Base-by-base conservation (phyloP, 805 yeast species). In the Myxozyma neotropica region DNA sequence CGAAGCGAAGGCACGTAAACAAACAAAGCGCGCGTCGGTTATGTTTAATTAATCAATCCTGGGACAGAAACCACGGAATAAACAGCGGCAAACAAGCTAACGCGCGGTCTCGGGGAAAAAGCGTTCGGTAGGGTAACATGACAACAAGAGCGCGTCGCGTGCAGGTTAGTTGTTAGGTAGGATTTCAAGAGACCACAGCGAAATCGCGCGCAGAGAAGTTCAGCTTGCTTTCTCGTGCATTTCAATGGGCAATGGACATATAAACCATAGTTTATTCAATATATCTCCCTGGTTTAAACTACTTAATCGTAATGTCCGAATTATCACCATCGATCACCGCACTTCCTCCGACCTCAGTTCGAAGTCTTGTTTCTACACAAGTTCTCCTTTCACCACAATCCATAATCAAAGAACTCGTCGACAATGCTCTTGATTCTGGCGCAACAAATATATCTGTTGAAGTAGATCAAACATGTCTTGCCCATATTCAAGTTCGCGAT, bases 401-500 rank as follows among this genome's bases (percentile, higher is more conserved):
- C 2, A 55, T 60, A 21, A 21, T 61, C 47, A 67, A 65, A 35
- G 69, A 67, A 27, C 61, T 67, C 7, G 54, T 67, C 27, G 69
- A 67, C 52, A 67, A 67, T 43, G 57, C 69, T 8, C 36, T 67
- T 21, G 69, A 67, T 33, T 69, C 69, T 4, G 53, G 58, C 6
- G 69, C 69, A 15, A 61, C 61, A 13, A 29, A 36, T 19, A 59
- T 64, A 12, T 23, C 27, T 13, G 50, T 64, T 17, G 64, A 59
- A 19, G 29, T 63, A 26, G 67, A 64, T 36, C 45, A 53, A n/a
- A 59, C 63, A 17, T 45, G 61, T 23, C 50, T 63, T 27, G 55
- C 35, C n/a, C 53, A 33, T 21, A 29, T 64, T 6, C 40, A 24
- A 64, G 82, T 89, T 35, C 81, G 88, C 1, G 96, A 89, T 69